phyloP scores from a whole-genome alignment of 345 rosid genomes.

The Turritis glabra region DNA sequence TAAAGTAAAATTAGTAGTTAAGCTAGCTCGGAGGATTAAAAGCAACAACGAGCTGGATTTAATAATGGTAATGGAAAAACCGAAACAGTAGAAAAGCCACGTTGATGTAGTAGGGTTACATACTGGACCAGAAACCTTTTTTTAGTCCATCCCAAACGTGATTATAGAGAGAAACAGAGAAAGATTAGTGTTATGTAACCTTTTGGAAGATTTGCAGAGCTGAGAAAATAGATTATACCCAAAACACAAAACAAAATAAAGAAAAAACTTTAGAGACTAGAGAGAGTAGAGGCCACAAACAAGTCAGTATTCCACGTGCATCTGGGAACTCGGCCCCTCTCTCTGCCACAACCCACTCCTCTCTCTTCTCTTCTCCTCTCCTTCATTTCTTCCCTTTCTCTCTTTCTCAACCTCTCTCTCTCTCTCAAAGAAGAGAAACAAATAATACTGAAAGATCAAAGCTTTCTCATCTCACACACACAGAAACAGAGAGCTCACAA shows the following conservation, averaged over 20 bases:
- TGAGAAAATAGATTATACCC: background rate
- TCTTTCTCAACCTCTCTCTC: slow-evolving; percentile 25
- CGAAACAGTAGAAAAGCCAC: no score
- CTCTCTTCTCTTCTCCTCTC: slow-evolving; percentile 23
- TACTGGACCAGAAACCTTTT: no score
- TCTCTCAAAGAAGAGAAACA: slow-evolving; percentile 34
- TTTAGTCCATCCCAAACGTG: no score
- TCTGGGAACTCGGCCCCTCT: slow-evolving; percentile 51
- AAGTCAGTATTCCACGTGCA: slow-evolving; percentile 60
- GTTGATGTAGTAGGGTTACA: no score
- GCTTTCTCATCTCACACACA: slow-evolving; percentile 2
- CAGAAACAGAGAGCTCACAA: background rate
- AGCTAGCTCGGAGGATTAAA: no score
- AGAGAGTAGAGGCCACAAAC: background rate
- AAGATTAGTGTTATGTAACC: no score
- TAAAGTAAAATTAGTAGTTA: no score
- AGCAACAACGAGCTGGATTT: no score
- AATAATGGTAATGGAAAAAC: no score
- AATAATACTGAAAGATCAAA: slow-evolving; percentile 10
- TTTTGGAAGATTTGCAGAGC: background rate
- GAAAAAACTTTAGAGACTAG: background rate
- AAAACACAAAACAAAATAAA: background rate
- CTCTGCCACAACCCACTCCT: slow-evolving; percentile 33
- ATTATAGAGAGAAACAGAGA: no score
- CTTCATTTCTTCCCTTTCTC: slow-evolving; percentile 22